Base-by-base conservation (phyloP, 31 red algal genomes). In the Porphyra umbilicalis region DNA sequence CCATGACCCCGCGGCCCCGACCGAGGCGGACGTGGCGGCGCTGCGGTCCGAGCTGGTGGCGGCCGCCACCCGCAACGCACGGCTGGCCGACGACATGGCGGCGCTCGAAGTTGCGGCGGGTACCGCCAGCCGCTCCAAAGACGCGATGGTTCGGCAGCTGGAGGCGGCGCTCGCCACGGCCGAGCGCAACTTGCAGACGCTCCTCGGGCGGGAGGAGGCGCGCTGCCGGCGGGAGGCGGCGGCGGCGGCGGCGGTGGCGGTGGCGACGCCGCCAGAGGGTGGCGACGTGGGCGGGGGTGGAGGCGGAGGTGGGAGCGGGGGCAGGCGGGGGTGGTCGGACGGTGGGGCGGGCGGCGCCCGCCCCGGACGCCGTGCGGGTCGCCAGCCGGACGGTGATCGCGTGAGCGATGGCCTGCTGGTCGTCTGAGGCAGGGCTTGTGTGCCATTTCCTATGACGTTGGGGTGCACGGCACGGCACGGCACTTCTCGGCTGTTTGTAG, bases 61-160 rank as follows among this genome's bases (percentile, higher is more conserved):
- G 0, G 34, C 35, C 0, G 35, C 34, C 34, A 83, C 75, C 15
- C 30, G 80, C 74, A 93, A 93, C 79, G 78, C 71, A 67, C 75
- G 67, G 15, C 82, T 93, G 33, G 83, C 77, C 42, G 68, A 82
- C 32, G 91, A 93, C 77, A 35, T 93, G 76, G 46, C 79, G 75
- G 91, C 88, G 68, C 79, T 93, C 32, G 91, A 93, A 46, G 18
- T 38, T 6, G 57, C 88, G 79, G 83, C 83, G 15, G 80, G 86
- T 33, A 75, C 78, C 29, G 86, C 91, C 32, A 84, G 86, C 25
- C 81, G 84, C 38, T 88, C 84, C 78, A 93, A 93, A 35, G 91
- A 93, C 79, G 83, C 86, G 25, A 89, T 93, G 86, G 85, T 93
- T 38, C 87, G 91, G 36, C 91, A 93, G 83, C 84, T 93, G 83